These are phyloP conservation scores for Polyporus arcularius DNA, from an alignment of 768 basidiomycete species.

Conservation along the genomic window DNA sequence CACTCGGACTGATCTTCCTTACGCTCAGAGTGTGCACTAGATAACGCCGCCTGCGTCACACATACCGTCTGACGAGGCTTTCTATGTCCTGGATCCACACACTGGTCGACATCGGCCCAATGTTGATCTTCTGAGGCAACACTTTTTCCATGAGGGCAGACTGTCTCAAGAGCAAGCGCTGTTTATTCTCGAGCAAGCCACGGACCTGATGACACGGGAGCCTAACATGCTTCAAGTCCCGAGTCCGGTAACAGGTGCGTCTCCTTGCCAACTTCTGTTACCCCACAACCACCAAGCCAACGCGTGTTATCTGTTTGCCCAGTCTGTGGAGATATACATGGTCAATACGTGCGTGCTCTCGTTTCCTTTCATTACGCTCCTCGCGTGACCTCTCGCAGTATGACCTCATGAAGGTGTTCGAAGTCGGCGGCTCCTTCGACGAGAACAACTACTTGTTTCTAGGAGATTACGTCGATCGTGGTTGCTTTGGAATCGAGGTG, in stretches of 20 bases:
- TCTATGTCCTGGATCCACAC: conserved; percentile 38
- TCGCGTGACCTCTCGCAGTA: conserved; percentile 53
- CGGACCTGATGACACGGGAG: conserved; percentile 68
- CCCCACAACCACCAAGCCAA: background rate
- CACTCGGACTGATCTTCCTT: background rate
- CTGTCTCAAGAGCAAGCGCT: conserved; percentile 84
- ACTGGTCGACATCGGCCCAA: conserved; percentile 67
- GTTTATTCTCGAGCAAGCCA: conserved; percentile 72
- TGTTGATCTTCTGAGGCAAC: conserved; percentile 77
- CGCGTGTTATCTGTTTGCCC: conserved; percentile 8
- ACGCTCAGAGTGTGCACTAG: conserved; percentile 2
- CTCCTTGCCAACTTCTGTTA: background rate
- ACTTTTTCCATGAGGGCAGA: conserved; percentile 86
- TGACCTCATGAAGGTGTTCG: conserved; percentile 97
- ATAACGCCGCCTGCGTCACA: conserved; percentile 26
- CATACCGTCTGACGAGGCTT: conserved; percentile 26
- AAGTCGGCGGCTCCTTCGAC: conserved; percentile 83
- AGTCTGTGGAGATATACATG: conserved; percentile 98
- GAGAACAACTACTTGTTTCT: conserved; percentile 91
- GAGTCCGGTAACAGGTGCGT: conserved; percentile 88
- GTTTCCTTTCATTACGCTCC: background rate
- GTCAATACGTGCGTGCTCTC: conserved; percentile 75
- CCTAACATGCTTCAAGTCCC: conserved; percentile 85
- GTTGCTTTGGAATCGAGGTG: conserved; percentile 85
- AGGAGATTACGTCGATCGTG: conserved; percentile 97